Conservation (phyloP, 768 basidiomycete species). For the Mycena pura region DNA sequence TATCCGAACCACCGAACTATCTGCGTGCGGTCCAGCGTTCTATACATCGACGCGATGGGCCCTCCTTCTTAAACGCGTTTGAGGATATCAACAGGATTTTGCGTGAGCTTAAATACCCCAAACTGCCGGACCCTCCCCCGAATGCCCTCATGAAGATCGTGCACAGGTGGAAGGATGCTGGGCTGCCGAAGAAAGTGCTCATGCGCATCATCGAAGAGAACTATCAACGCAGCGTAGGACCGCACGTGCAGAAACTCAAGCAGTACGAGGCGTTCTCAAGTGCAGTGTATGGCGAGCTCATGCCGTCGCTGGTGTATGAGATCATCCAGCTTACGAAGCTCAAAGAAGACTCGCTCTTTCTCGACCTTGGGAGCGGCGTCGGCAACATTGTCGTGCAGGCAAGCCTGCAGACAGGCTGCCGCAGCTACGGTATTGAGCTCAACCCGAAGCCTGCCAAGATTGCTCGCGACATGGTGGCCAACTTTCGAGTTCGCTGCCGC, state of each 20-base stretch:
- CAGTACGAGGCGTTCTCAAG: constrained; percentile 86
- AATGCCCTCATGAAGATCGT: constrained; percentile 59
- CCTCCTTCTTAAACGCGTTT: constrained; percentile 71
- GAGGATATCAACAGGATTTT: constrained; percentile 67
- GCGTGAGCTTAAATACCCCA: constrained; percentile 69
- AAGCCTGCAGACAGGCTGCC: constrained; percentile 80
- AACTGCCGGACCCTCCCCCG: constrained; percentile 48
- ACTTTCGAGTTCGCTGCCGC: constrained; percentile 77
- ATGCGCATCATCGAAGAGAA: constrained; percentile 87
- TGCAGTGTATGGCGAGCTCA: constrained; percentile 89
- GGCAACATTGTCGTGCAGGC: constrained; percentile 87
- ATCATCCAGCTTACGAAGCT: constrained; percentile 65
- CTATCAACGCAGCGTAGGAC: constrained; percentile 93
- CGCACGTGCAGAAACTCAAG: constrained; percentile 79
- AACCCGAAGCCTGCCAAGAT: constrained; percentile 81
- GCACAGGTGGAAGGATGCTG: constrained; percentile 55
- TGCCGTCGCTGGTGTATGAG: constrained; percentile 82
- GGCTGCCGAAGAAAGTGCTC: constrained; percentile 69
- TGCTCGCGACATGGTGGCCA: constrained; percentile 76
- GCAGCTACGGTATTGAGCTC: constrained; percentile 79
- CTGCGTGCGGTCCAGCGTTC: constrained; percentile 74
- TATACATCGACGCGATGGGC: constrained; percentile 72
- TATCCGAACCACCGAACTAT: constrained; percentile 41
- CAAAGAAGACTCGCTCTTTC: constrained; percentile 67
- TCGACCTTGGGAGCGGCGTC: constrained; percentile 88